These are phyloP conservation scores for Termitomyces titanicus DNA, from an alignment of 768 basidiomycete species.

Conservation along the genomic window DNA sequence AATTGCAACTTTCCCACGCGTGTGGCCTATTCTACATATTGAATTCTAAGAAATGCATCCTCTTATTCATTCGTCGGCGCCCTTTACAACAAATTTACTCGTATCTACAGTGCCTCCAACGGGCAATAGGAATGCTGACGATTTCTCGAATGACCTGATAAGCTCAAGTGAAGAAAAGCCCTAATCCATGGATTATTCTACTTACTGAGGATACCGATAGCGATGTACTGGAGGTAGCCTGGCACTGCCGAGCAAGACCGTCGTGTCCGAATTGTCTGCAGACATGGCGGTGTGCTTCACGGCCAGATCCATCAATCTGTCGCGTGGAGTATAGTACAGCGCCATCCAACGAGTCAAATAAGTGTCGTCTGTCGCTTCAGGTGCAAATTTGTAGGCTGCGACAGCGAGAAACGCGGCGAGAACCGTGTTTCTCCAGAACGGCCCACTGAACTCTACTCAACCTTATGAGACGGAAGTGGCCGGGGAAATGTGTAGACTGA, in stretches of 20 bases:
- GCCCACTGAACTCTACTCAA: slow-evolving; percentile 52
- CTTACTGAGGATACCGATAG: slow-evolving; percentile 74
- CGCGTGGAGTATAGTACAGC: slow-evolving; percentile 48
- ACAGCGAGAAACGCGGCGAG: slow-evolving; percentile 46
- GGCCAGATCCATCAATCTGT: slow-evolving; percentile 54
- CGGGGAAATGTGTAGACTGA: slow-evolving; percentile 23
- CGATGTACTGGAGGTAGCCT: slow-evolving; percentile 52
- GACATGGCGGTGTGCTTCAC: slow-evolving; percentile 51
- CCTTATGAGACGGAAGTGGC: slow-evolving; percentile 1
- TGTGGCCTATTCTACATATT: slow-evolving; percentile 10
- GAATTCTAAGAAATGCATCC: not conserved
- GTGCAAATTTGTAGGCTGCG: slow-evolving; percentile 67
- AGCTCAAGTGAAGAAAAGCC: not conserved
- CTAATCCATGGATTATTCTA: slow-evolving; percentile 12
- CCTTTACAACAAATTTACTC: slow-evolving; percentile 29
- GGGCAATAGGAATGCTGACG: slow-evolving; percentile 55
- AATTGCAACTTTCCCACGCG: slow-evolving; percentile 14
- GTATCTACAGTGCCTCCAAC: slow-evolving; percentile 48
- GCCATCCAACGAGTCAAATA: slow-evolving; percentile 67
- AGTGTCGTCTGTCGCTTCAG: slow-evolving; percentile 54
- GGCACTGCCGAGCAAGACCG: slow-evolving; percentile 38
- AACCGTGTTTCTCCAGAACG: slow-evolving; percentile 66
- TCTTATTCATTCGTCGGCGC: slow-evolving; percentile 11
- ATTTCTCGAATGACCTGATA: slow-evolving; percentile 51
- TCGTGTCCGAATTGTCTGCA: slow-evolving; percentile 39